These are phyloP conservation scores for Lichtheimia ramosa DNA, from an alignment of 371 early-diverging fungal species.

Conservation along the genomic window DNA sequence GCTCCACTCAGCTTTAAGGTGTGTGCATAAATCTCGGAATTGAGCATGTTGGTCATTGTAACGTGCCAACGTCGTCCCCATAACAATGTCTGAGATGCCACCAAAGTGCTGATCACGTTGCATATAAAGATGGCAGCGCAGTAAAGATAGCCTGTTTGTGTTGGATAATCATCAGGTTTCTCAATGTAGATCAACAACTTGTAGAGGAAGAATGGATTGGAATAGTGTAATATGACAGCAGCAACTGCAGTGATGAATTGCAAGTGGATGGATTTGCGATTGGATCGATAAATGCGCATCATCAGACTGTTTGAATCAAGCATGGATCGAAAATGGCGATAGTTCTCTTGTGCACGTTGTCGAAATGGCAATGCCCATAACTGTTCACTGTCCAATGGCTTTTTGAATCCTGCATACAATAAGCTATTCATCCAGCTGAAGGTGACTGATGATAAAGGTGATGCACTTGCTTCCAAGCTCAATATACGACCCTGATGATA, in stretches of 20 bases:
- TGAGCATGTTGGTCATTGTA: constrained; percentile 53
- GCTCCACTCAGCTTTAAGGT: constrained; percentile 33
- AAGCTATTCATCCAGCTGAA: constrained; percentile 81
- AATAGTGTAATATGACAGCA: constrained; percentile 55
- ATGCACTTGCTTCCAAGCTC: constrained; percentile 64
- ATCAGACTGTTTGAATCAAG: constrained; percentile 8
- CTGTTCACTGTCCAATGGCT: constrained; percentile 56
- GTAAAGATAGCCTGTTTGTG: constrained; percentile 47
- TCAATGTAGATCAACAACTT: constrained; percentile 50
- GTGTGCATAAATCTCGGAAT: constrained; percentile 59
- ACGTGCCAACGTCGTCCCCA: constrained; percentile 65
- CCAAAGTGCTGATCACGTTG: constrained; percentile 51
- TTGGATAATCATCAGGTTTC: constrained; percentile 33
- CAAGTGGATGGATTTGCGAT: constrained; percentile 27
- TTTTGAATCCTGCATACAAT: constrained; percentile 56
- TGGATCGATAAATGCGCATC: constrained; percentile 31
- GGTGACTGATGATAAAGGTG: constrained; percentile 60
- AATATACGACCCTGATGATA: constrained; percentile 48
- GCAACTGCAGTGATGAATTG: constrained; percentile 54
- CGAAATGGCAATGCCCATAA: constrained; percentile 68
- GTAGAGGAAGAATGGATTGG: constrained; percentile 53
- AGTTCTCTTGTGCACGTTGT: constrained; percentile 44
- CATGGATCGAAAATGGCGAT: constrained; percentile 24
- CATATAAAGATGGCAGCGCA: constrained; percentile 54
- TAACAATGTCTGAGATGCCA: constrained; percentile 59